phyloP scores from a whole-genome alignment of 163 green algal genomes.

The Coccomyxa subellipsoidea region DNA sequence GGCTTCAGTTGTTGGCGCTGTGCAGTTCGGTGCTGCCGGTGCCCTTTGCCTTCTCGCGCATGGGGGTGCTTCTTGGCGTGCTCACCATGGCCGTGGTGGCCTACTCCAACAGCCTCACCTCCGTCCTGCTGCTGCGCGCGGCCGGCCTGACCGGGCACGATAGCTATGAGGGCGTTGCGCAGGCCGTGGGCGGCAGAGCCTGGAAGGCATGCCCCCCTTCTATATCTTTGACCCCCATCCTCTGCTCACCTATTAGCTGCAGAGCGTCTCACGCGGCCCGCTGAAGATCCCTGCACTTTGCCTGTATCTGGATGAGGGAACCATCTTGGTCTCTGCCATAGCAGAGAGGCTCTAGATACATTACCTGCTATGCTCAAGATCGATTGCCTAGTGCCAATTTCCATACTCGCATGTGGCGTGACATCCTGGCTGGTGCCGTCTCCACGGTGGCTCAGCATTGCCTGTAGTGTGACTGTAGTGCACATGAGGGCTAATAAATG shows the following conservation, averaged over 20 bases:
- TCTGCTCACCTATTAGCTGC: not conserved
- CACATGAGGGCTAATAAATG: not conserved
- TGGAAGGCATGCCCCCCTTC: slow-evolving; percentile 48
- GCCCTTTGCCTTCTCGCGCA: slow-evolving; percentile 56
- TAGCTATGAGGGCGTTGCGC: slow-evolving; percentile 68
- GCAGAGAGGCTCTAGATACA: too few species aligned
- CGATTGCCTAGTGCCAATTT: too few species aligned
- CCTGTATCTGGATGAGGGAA: too few species aligned
- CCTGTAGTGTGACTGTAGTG: too few species aligned
- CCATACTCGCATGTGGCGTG: too few species aligned
- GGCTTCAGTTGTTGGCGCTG: not conserved
- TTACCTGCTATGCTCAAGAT: too few species aligned
- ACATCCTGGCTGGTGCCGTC: too few species aligned
- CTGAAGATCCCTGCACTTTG: too few species aligned
- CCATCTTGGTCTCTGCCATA: too few species aligned
- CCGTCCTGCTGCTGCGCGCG: slow-evolving; percentile 58
- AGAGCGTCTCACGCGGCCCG: too few species aligned
- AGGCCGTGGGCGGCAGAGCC: slow-evolving; percentile 53
- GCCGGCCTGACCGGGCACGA: slow-evolving; percentile 44
- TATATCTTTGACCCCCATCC: not conserved
- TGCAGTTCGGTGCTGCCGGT: slow-evolving; percentile 60
- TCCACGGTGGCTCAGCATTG: too few species aligned
- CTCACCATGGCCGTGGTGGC: slow-evolving; percentile 51
- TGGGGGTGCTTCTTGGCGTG: slow-evolving; percentile 48
- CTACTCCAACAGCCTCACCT: slow-evolving; percentile 55